Conservation (phyloP, 73 alveolate genomes). For the Paramecium sexaurelia region DNA sequence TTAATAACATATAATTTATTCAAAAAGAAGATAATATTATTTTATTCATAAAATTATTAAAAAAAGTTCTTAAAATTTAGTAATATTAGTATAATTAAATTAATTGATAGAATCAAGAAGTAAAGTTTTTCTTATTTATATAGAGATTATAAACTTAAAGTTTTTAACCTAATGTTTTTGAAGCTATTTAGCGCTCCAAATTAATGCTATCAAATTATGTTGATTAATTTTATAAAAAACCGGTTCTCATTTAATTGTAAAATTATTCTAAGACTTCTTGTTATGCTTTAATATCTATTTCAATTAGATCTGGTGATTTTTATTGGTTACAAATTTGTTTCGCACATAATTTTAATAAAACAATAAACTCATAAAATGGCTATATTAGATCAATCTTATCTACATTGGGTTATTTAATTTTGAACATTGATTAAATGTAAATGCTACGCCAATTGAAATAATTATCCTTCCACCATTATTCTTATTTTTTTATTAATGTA, state of each 20-base stretch:
- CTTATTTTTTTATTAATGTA: neutral
- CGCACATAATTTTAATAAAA: neutral
- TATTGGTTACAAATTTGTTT: neutral
- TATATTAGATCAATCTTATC: neutral
- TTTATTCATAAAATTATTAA: neutral
- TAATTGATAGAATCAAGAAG: neutral
- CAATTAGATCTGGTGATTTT: neutral
- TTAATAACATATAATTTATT: neutral
- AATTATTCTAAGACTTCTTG: neutral
- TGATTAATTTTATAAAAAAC: neutral
- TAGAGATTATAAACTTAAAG: neutral
- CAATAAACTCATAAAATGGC: neutral
- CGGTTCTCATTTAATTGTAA: neutral
- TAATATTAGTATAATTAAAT: neutral
- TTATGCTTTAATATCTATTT: neutral
- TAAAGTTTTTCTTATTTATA: neutral
- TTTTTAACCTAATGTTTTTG: neutral
- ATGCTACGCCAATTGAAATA: constrained; percentile 33
- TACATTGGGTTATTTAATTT: neutral
- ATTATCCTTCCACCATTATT: constrained; percentile 36
- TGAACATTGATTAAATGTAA: neutral
- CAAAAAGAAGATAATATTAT: neutral
- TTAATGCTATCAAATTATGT: neutral
- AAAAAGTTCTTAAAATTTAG: too few relatives aligned
- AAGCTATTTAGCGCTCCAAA: neutral